Conservation (phyloP, 2,329 filamentous ascomycete species). For the Calonectria leucothoes region DNA sequence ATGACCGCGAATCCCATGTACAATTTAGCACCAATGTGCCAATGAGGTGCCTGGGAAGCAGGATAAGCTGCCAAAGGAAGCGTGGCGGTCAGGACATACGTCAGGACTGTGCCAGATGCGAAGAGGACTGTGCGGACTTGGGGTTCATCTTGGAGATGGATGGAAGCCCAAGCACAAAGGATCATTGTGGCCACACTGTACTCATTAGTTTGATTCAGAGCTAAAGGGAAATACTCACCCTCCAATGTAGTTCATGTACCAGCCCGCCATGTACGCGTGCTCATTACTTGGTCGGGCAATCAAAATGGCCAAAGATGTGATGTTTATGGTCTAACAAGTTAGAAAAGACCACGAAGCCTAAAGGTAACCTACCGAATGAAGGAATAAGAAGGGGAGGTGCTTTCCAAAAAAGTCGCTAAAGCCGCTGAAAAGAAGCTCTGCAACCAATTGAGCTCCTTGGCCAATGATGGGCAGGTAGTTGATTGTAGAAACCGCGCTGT, state of each 20-base stretch:
- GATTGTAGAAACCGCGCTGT: conserved; percentile 13
- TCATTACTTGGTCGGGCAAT: conserved; percentile 17
- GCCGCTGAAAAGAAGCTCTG: conserved; percentile 19
- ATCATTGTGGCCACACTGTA: conserved; percentile 17
- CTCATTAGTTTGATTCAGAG: neutral
- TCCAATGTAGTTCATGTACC: conserved; percentile 24
- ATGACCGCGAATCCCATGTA: conserved; percentile 16
- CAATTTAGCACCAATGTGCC: conserved; percentile 18
- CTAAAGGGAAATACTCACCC: neutral
- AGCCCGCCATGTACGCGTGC: conserved; percentile 18
- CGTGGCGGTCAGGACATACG: conserved; percentile 12
- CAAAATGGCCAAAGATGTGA: conserved; percentile 23
- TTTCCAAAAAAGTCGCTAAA: conserved; percentile 18
- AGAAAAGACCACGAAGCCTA: neutral
- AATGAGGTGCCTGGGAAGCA: conserved; percentile 12
- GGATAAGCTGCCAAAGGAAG: conserved; percentile 18
- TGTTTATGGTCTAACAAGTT: conserved; percentile 13
- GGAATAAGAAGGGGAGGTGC: conserved; percentile 9
- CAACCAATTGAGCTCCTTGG: conserved; percentile 11
- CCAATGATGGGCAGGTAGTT: conserved; percentile 23
- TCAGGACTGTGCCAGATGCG: conserved; percentile 10
- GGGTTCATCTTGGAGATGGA: conserved; percentile 11
- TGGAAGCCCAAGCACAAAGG: conserved; percentile 20
- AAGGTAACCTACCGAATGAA: conserved; percentile 12
- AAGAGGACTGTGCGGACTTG: conserved; percentile 21